Evolutionary conservation across 495 filamentous ascomycete genomes (phyloP).

Genomic region (Penicillium daleae): DNA sequence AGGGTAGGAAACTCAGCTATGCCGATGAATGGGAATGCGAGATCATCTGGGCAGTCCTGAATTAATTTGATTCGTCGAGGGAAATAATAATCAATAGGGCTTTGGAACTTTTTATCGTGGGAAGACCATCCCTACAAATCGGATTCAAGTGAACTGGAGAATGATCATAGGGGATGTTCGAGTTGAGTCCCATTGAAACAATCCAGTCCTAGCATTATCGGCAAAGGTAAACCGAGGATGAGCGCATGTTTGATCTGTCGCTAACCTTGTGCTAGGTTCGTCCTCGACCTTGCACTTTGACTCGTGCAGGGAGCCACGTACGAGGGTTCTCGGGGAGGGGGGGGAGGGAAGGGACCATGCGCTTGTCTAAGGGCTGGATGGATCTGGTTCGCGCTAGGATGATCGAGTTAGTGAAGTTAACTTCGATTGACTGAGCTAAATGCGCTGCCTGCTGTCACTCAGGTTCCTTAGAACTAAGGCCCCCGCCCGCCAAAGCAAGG

Average conservation of each 20-base stretch:
- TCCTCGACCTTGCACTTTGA: slow-evolving; percentile 3
- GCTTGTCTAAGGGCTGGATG: neutral
- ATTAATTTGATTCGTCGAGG: neutral
- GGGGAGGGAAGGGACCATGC: slow-evolving; percentile 3
- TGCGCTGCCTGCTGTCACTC: no score
- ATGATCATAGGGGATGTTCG: no score
- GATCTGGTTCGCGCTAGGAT: neutral
- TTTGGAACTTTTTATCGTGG: neutral
- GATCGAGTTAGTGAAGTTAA: neutral
- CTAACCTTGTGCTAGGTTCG: slow-evolving; percentile 2
- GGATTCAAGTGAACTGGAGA: no score
- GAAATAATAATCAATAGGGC: neutral
- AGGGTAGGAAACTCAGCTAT: neutral
- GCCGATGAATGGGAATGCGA: neutral
- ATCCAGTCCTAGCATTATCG: neutral
- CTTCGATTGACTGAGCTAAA: neutral
- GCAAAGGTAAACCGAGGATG: neutral
- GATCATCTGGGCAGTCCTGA: neutral
- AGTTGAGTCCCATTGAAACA: neutral
- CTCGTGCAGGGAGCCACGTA: slow-evolving; percentile 17
- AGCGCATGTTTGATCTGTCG: slow-evolving; percentile 3
- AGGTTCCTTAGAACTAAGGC: neutral
- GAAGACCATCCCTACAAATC: slow-evolving; percentile 3
- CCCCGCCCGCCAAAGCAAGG: neutral
- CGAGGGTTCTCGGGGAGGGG: slow-evolving; percentile 1